Conservation (phyloP, 768 basidiomycete species). For the Artomyces pyxidatus region DNA sequence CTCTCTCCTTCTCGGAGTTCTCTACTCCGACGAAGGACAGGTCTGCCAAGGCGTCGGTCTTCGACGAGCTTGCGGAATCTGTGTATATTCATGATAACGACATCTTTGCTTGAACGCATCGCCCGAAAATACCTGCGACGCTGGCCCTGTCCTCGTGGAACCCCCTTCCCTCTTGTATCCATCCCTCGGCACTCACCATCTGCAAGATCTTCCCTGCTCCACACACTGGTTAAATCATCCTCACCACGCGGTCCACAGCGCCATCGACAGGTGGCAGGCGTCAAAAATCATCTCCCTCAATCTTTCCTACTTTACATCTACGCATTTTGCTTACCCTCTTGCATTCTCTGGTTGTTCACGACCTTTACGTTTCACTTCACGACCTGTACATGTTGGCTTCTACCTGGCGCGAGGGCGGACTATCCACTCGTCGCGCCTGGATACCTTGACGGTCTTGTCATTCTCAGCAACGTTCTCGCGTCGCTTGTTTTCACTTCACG, state of each 20-base stretch:
- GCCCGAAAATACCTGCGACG: conserved; percentile 4
- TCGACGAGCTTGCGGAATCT: conserved; percentile 3
- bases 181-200: not conserved
- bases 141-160: conserved; percentile 2
- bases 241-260: not conserved
- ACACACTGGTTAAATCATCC: too few species aligned
- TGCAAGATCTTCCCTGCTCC: too few species aligned
- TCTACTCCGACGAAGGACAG: not conserved
- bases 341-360: not conserved
- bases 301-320: not conserved
- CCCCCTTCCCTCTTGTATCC: conserved; percentile 1
- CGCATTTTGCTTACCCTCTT: conserved; percentile 6
- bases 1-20: conserved; percentile 1
- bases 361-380: conserved; percentile 1
- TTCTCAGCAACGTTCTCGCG: not conserved
- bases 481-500: not conserved
- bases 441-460: not conserved
- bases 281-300: conserved; percentile 1
- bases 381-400: not conserved
- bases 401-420: not conserved
- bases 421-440: not conserved
- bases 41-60: not conserved
- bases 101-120: conserved; percentile 13
- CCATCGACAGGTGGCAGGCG: not conserved
- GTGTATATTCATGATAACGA: conserved; percentile 11